phyloP scores from a whole-genome alignment of 2,329 filamentous ascomycete species.

The Colletotrichum noveboracense region DNA sequence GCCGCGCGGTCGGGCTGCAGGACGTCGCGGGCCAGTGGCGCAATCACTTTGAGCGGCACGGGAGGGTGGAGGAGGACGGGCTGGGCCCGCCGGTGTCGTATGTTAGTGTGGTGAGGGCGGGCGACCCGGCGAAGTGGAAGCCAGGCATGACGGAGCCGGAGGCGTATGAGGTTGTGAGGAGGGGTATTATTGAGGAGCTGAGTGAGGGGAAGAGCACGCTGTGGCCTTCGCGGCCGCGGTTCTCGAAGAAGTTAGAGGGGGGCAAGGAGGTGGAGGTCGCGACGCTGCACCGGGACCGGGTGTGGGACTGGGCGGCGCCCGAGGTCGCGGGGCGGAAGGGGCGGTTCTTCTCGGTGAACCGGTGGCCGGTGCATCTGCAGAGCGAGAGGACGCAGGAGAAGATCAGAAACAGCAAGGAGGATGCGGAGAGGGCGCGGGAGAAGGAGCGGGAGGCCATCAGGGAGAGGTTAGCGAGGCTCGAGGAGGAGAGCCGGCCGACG shows the following conservation, averaged over 20 bases:
- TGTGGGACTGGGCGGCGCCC: constrained; percentile 40
- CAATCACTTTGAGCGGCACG: background rate
- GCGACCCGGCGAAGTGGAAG: constrained; percentile 30
- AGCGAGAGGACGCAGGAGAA: constrained; percentile 28
- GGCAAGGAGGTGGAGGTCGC: constrained; percentile 19
- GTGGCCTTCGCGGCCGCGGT: constrained; percentile 39
- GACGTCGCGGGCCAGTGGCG: constrained; percentile 19
- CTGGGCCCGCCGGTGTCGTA: constrained; percentile 25
- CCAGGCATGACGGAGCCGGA: constrained; percentile 7
- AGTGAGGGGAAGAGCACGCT: constrained; percentile 47
- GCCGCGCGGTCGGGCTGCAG: constrained; percentile 16
- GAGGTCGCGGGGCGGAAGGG: constrained; percentile 26
- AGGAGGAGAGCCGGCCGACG: background rate
- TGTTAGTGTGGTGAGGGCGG: constrained; percentile 34
- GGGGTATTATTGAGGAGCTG: constrained; percentile 48
- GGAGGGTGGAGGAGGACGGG: background rate
- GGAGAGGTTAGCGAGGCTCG: background rate
- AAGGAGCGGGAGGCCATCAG: background rate
- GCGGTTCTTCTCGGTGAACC: constrained; percentile 49
- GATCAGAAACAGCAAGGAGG: constrained; percentile 25
- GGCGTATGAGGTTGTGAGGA: constrained; percentile 28
- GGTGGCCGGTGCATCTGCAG: constrained; percentile 53
- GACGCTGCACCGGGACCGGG: constrained; percentile 30
- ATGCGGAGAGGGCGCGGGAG: background rate
- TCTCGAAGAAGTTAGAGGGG: constrained; percentile 24